Evolutionary conservation across 1,284 basidiomycete species (phyloP).

Genomic region (Moniliella sp.): DNA sequence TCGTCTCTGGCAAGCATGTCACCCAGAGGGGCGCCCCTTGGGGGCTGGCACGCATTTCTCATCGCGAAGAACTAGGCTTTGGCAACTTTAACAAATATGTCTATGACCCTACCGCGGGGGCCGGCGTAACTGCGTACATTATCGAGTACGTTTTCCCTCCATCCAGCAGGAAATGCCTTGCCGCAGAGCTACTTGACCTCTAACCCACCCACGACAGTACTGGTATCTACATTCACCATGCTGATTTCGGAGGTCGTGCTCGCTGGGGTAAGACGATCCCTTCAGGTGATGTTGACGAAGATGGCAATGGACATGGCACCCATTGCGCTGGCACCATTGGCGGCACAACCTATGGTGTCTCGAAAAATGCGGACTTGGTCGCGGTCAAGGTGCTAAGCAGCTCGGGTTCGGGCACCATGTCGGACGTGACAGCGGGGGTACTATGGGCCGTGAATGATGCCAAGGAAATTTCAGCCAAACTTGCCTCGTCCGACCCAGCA

Average conservation of each 20-base stretch:
- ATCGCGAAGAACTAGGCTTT: conserved; percentile 56
- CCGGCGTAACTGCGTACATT: conserved; percentile 66
- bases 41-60: conserved; percentile 86
- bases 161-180: too few species aligned
- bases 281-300: conserved; percentile 52
- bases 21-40: conserved; percentile 24
- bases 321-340: conserved; percentile 49
- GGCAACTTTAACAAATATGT: conserved; percentile 69
- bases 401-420: conserved; percentile 83
- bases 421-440: conserved; percentile 55
- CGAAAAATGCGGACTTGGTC: conserved; percentile 71
- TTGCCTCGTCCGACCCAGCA: conserved; percentile 45
- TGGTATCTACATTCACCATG: conserved; percentile 67
- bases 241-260: conserved; percentile 69
- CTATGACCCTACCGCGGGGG: conserved; percentile 54
- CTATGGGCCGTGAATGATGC: conserved; percentile 57
- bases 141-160: too few species aligned
- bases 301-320: conserved; percentile 47
- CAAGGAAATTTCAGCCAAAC: conserved; percentile 41
- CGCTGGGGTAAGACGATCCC: conserved; percentile 33
- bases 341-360: conserved; percentile 65
- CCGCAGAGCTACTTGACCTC: too few species aligned
- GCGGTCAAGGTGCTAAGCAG: conserved; percentile 91
- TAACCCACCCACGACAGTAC: too few species aligned
- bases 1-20: conserved; percentile 1